Base-by-base conservation (phyloP, 176 grass and related monocot species). In the Neostapfia colusana region DNA sequence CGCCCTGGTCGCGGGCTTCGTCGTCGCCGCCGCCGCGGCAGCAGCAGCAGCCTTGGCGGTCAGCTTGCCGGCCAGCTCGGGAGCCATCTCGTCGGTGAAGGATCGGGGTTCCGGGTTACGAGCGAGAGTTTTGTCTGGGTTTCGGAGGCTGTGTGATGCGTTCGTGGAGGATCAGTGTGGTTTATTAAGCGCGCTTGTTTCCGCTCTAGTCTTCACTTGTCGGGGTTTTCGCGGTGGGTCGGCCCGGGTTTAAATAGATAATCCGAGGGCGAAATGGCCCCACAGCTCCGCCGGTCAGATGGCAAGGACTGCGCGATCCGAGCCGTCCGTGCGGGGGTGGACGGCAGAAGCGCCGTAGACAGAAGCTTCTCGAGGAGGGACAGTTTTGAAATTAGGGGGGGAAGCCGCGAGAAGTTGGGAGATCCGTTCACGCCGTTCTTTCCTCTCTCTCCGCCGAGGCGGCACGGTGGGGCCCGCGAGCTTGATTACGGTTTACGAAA, bases 61-160 rank as follows among this genome's bases (percentile, higher is more conserved):
- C 73, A 80, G 34, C 73, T 74, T 90, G 20, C 57, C 24, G 51
- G 28, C 43, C 0, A 82, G 87, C 62, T 89, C 67, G 8, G 80
- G 79, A 41, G 90, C 90, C 90, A 97, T 97, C 75, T 69, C 50
- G 67, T n/a, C 7, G 6, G 26, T 4, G 36, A 26, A 11, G 27
- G 39, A 39, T 65, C 4, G 27, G n/a, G 27, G 8, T 11, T 59
- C 13, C 9, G 27, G 36, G 20, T 20, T 67, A 16, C n/a, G 45
- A 80, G 35, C 13, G 34, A 6, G 26, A 6, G 26, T 6, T 61
- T 41, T 83, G 65, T 18, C 20, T 38, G 34, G 36, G 34, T 23
- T 61, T 46, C 7, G 63, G 56, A 75, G 81, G 37, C 35, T 66
- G 45, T 4, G 46, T 3, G 8, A 2, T 12, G 61, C 1, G 24